These are phyloP conservation scores for Pythium pectinolyticum DNA, from an alignment of 352 stramenopile genomes.

Conservation along the genomic window DNA sequence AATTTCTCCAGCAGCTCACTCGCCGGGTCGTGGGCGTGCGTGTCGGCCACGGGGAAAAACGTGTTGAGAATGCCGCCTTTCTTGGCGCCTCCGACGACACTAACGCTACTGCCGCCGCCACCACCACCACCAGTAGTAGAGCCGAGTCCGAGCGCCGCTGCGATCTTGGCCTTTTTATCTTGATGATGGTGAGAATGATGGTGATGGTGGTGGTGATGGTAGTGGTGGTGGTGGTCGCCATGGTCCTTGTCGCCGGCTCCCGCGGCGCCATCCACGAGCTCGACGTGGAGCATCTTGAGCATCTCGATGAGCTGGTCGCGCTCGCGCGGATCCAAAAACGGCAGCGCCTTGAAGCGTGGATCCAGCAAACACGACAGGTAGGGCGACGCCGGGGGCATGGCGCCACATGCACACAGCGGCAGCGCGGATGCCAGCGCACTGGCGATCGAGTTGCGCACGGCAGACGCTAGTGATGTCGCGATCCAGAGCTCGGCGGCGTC, in stretches of 20 bases:
- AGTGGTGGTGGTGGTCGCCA: conserved; percentile 35
- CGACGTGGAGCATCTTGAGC: conserved; percentile 51
- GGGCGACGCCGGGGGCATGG: conserved; percentile 40
- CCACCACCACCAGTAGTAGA: too few species aligned
- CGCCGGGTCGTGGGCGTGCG: conserved; percentile 27
- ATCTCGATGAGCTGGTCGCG: conserved; percentile 55
- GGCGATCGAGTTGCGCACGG: conserved; percentile 60
- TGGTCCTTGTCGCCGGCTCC: conserved; percentile 28
- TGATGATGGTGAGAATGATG: conserved; percentile 34
- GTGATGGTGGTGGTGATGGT: conserved; percentile 33
- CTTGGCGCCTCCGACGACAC: conserved; percentile 29
- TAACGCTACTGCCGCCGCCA: too few species aligned
- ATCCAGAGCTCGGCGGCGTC: conserved; percentile 64
- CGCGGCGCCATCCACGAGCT: conserved; percentile 36
- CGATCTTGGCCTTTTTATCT: conserved; percentile 31
- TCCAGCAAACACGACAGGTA: conserved; percentile 73
- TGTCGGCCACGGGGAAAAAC: conserved; percentile 64
- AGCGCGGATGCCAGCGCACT: conserved; percentile 36
- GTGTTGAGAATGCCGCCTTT: conserved; percentile 47
- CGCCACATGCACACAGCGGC: conserved; percentile 51
- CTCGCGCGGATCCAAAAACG: conserved; percentile 56
- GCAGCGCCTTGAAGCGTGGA: conserved; percentile 71
- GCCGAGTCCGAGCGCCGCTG: conserved; percentile 11
- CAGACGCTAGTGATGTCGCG: conserved; percentile 54
- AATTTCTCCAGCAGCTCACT: conserved; percentile 59